These are phyloP conservation scores for Candida piceae DNA, from an alignment of 805 yeast species.

Conservation along the genomic window DNA sequence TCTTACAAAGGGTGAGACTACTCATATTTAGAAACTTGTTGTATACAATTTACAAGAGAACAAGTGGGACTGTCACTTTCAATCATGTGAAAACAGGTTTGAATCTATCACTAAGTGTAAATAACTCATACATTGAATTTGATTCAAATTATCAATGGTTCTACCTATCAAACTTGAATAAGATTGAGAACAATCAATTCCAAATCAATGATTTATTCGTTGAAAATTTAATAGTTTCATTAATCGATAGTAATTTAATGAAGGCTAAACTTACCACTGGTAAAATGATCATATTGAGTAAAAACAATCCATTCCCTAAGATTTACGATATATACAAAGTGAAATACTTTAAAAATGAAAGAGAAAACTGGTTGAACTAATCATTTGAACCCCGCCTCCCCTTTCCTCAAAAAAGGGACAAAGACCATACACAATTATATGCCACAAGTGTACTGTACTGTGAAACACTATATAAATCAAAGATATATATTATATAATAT, in stretches of 20 bases:
- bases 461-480: no score
- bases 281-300: slow-evolving; percentile 24
- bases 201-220: slow-evolving; percentile 35
- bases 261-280: slow-evolving; percentile 42
- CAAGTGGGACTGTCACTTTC: slow-evolving; percentile 14
- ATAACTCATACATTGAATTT: slow-evolving; percentile 5
- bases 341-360: slow-evolving; percentile 17
- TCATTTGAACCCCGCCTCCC: no score
- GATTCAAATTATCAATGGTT: slow-evolving; percentile 12
- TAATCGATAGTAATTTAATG: slow-evolving; percentile 50
- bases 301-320: slow-evolving; percentile 26
- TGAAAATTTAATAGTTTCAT: slow-evolving; percentile 45
- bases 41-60: slow-evolving; percentile 15
- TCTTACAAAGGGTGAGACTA: slow-evolving; percentile 41
- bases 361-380: slow-evolving; percentile 28
- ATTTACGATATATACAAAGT: slow-evolving; percentile 16
- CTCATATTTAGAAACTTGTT: slow-evolving; percentile 42
- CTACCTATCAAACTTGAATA: slow-evolving; percentile 11
- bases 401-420: no score
- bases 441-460: no score
- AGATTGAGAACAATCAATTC: slow-evolving; percentile 12
- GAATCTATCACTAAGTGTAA: slow-evolving; percentile 14
- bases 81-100: slow-evolving; percentile 23
- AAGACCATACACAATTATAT: no score
- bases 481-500: no score